These are phyloP conservation scores for Mycena chlorophos DNA, from an alignment of 768 basidiomycete genomes.

Conservation along the genomic window DNA sequence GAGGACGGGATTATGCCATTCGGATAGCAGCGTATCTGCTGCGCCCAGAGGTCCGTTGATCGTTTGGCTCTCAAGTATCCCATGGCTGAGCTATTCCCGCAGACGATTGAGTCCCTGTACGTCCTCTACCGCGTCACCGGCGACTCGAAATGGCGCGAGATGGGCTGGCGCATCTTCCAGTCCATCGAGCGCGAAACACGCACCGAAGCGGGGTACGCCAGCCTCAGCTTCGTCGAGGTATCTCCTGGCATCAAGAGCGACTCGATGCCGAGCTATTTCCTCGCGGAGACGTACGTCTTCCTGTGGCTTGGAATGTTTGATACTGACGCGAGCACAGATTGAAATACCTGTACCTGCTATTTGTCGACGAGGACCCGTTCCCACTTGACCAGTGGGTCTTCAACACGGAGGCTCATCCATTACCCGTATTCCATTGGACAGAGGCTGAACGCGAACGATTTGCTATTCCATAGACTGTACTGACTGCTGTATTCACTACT, in stretches of 20 bases:
- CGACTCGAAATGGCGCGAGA: constrained; percentile 65
- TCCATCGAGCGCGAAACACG: constrained; percentile 62
- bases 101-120: constrained; percentile 77
- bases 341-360: constrained; percentile 74
- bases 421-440: constrained; percentile 70
- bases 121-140: constrained; percentile 71
- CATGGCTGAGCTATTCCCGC: not conserved
- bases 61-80: not conserved
- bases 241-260: constrained; percentile 44
- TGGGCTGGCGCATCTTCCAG: constrained; percentile 71
- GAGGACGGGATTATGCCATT: constrained; percentile 55
- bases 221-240: constrained; percentile 48
- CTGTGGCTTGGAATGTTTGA: not conserved
- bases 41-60: constrained; percentile 63
- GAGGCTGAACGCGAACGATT: constrained; percentile 47
- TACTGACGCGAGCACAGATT: constrained; percentile 39
- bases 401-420: constrained; percentile 75
- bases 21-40: constrained; percentile 52
- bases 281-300: constrained; percentile 46
- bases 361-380: constrained; percentile 61
- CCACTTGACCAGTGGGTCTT: constrained; percentile 60
- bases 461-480: constrained; percentile 32
- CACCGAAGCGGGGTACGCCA: constrained; percentile 63
- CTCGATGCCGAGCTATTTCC: constrained; percentile 69
- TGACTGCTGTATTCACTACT: too few species aligned